Evolutionary conservation across 306 rosid species (phyloP).

Genomic region (Crotalaria pallida): DNA sequence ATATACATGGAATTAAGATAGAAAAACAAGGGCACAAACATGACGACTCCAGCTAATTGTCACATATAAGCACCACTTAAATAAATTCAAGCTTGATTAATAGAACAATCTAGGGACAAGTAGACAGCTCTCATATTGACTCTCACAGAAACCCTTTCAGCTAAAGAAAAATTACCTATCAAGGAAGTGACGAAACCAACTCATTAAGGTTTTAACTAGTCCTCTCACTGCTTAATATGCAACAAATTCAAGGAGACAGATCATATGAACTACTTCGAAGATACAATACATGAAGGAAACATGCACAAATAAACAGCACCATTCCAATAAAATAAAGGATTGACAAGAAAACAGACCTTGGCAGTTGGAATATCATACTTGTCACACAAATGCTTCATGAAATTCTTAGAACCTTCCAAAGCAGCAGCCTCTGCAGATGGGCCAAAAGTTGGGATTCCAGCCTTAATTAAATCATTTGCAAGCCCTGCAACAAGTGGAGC

Average conservation of each 20-base stretch:
- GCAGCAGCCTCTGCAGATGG: constrained; percentile 99
- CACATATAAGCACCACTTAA: not conserved
- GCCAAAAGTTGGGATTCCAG: constrained; percentile 84
- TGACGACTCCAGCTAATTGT: constrained; percentile 1
- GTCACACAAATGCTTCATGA: constrained; percentile 91
- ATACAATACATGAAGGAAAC: not conserved
- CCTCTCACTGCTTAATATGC: not conserved
- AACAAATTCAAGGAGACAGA: not conserved
- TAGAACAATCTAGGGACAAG: constrained; percentile 3
- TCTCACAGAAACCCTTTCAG: not conserved
- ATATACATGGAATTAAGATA: not conserved
- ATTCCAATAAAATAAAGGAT: not conserved
- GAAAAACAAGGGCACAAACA: not conserved
- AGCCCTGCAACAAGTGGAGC: constrained; percentile 89
- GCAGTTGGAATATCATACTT: constrained; percentile 91
- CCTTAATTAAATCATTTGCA: constrained; percentile 58
- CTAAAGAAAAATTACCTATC: not conserved
- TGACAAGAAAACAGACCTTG: constrained; percentile 47
- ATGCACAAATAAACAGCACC: not conserved
- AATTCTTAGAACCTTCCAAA: constrained; percentile 92
- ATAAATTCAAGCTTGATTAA: not conserved
- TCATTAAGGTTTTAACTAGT: not conserved
- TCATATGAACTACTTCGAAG: not conserved
- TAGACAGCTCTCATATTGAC: not conserved
- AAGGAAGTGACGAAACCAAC: not conserved